phyloP scores from a whole-genome alignment of 192 early-diverging fungal species.

The Backusella tuberculispora region DNA sequence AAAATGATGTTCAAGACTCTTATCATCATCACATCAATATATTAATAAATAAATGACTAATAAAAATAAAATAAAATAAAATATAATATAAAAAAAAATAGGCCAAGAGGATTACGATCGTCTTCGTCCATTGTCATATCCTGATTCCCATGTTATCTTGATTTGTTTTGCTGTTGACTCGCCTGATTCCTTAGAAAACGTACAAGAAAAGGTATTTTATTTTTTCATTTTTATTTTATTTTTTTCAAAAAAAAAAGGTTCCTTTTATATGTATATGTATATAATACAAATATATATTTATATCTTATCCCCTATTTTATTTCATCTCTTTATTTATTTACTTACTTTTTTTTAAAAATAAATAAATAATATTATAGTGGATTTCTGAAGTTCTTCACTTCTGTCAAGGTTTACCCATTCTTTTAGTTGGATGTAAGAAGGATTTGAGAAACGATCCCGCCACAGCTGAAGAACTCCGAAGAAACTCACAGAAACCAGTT shows the following conservation, averaged over 20 bases:
- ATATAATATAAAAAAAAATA: constrained; percentile 2
- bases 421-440: constrained; percentile 90
- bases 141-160: constrained; percentile 90
- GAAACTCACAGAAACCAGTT: constrained; percentile 76
- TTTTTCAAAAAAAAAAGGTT: background rate
- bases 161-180: constrained; percentile 92
- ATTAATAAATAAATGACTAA: constrained; percentile 1
- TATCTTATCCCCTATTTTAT: background rate
- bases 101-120: constrained; percentile 56
- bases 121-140: constrained; percentile 89
- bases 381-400: constrained; percentile 87
- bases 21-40: background rate
- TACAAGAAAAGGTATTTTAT: constrained; percentile 66
- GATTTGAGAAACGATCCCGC: constrained; percentile 83
- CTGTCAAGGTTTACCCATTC: constrained; percentile 82
- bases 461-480: constrained; percentile 75
- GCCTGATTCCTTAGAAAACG: constrained; percentile 82
- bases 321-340: too few relatives aligned
- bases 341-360: background rate
- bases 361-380: constrained; percentile 60
- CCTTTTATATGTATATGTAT: background rate
- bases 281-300: background rate
- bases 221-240: background rate
- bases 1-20: background rate
- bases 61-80: background rate